phyloP scores from a whole-genome alignment of 2,329 filamentous ascomycete genomes.

The Xylariales sp. region DNA sequence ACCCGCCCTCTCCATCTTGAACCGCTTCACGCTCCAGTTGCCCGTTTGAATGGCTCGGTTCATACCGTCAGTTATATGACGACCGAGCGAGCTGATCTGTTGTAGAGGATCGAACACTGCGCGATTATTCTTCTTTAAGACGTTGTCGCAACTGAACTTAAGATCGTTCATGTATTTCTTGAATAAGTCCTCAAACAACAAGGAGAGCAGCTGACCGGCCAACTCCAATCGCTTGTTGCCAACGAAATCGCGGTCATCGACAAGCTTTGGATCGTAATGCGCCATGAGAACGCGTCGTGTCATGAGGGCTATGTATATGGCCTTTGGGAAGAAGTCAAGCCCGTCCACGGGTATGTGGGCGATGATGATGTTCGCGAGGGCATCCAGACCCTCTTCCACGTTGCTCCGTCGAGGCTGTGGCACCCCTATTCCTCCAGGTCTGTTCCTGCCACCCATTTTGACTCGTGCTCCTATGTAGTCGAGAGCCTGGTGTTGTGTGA shows the following conservation, averaged over 20 bases:
- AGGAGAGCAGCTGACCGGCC: slow-evolving; percentile 86
- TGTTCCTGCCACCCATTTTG: slow-evolving; percentile 73
- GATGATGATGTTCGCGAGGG: slow-evolving; percentile 86
- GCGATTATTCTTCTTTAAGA: slow-evolving; percentile 87
- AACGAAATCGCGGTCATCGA: slow-evolving; percentile 96
- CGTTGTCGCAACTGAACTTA: slow-evolving; percentile 92
- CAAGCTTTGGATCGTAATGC: slow-evolving; percentile 78
- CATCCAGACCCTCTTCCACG: slow-evolving; percentile 87
- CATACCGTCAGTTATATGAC: slow-evolving; percentile 86
- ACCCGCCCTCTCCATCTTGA: slow-evolving; percentile 96
- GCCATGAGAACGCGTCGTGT: slow-evolving; percentile 94
- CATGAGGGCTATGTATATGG: slow-evolving; percentile 95
- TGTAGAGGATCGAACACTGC: slow-evolving; percentile 84
- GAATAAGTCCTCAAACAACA: slow-evolving; percentile 96
- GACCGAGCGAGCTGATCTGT: slow-evolving; percentile 78
- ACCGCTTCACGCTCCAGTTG: slow-evolving; percentile 97
- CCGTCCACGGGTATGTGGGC: slow-evolving; percentile 90
- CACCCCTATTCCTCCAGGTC: slow-evolving; percentile 41
- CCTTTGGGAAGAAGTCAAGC: slow-evolving; percentile 94
- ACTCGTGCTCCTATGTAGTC: slow-evolving; percentile 86
- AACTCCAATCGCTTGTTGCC: slow-evolving; percentile 95
- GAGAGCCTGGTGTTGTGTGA: slow-evolving; percentile 90
- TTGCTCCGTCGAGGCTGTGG: slow-evolving; percentile 66
- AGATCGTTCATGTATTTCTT: slow-evolving; percentile 89
- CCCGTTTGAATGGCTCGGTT: slow-evolving; percentile 95